phyloP scores from a whole-genome alignment of 2,329 filamentous ascomycete species.

The Diaporthe citrichinensis region DNA sequence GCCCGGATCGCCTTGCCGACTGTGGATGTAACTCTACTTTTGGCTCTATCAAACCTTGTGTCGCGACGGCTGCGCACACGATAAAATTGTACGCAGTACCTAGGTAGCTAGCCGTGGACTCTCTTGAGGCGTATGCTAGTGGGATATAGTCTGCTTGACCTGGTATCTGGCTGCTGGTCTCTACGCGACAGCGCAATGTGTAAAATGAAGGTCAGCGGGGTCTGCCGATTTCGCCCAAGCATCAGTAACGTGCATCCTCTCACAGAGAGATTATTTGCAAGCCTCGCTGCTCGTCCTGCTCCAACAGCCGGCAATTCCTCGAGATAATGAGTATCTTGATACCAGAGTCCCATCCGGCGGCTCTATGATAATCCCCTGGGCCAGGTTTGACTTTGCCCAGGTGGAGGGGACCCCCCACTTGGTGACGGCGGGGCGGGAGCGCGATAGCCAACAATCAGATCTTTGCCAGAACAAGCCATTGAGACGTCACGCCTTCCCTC shows the following conservation, averaged over 20 bases:
- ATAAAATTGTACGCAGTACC: background rate
- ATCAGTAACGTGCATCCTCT: background rate
- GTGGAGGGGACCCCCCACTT: conserved; percentile 25
- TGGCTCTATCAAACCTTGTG: background rate
- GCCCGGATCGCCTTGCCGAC: conserved; percentile 6
- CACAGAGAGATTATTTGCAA: background rate
- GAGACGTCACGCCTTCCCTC: conserved; percentile 23
- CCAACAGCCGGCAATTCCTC: conserved; percentile 5
- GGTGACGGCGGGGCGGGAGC: conserved; percentile 29
- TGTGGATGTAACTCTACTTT: conserved; percentile 4
- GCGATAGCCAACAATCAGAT: conserved; percentile 24
- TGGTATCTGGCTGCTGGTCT: background rate
- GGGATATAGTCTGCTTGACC: too few relatives aligned
- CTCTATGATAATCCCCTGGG: conserved; percentile 25
- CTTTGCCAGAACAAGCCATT: conserved; percentile 21
- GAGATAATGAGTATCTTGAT: background rate
- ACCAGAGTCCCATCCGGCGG: conserved; percentile 1
- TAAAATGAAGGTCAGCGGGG: background rate
- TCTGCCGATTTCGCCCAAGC: background rate
- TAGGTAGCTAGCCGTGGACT: background rate
- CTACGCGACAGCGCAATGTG: too few relatives aligned
- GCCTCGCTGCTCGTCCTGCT: background rate
- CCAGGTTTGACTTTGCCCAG: conserved; percentile 18
- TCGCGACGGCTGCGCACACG: background rate
- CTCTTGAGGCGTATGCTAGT: background rate